Percentiles rank a stretch among this genome's conserved stretches.
phyloP scores from a whole-genome alignment of 139 green algal species.

The Pseudopediastrum boryanum region DNA sequence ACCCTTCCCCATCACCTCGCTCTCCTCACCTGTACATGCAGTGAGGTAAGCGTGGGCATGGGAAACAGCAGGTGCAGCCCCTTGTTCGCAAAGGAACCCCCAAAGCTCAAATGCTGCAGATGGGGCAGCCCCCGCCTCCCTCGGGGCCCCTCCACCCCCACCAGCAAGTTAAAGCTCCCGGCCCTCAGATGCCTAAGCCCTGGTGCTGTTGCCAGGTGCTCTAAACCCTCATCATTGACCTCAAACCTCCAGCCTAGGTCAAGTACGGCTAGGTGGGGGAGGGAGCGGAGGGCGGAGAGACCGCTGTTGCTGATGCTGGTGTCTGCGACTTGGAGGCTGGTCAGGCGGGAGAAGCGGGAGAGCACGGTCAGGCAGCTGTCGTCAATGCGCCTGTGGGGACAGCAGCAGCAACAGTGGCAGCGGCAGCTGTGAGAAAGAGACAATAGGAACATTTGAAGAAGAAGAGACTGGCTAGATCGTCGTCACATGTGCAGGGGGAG shows the following conservation, averaged over 20 bases:
- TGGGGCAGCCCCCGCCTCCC: slow-evolving; percentile 1
- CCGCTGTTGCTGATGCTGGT: slow-evolving; percentile 9
- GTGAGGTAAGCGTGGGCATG: slow-evolving; percentile 7
- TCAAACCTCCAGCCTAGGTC: slow-evolving; percentile 37
- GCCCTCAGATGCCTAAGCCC: slow-evolving; percentile 8
- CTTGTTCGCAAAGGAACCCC: slow-evolving; percentile 38
- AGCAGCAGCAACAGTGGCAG: not conserved
- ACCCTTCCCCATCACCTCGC: not conserved
- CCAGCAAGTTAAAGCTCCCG: slow-evolving; percentile 36
- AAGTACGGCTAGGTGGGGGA: slow-evolving; percentile 17
- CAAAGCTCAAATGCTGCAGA: slow-evolving; percentile 35
- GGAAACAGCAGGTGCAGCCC: slow-evolving; percentile 35
- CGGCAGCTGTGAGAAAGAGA: no score
- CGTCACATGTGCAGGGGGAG: no score
- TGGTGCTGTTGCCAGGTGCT: slow-evolving; percentile 2
- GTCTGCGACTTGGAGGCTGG: slow-evolving; percentile 4
- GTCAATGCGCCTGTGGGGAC: slow-evolving; percentile 13
- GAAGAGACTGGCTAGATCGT: no score
- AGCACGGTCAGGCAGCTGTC: slow-evolving; percentile 20
- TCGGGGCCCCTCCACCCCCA: not conserved
- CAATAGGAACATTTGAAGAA: no score
- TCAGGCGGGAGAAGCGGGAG: not conserved
- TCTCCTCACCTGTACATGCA: slow-evolving; percentile 14
- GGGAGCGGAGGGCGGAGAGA: slow-evolving; percentile 5
- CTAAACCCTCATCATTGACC: slow-evolving; percentile 23